These are phyloP conservation scores for Diospyros kaki DNA, from an alignment of 148 eudicot genomes.

Conservation along the genomic window DNA sequence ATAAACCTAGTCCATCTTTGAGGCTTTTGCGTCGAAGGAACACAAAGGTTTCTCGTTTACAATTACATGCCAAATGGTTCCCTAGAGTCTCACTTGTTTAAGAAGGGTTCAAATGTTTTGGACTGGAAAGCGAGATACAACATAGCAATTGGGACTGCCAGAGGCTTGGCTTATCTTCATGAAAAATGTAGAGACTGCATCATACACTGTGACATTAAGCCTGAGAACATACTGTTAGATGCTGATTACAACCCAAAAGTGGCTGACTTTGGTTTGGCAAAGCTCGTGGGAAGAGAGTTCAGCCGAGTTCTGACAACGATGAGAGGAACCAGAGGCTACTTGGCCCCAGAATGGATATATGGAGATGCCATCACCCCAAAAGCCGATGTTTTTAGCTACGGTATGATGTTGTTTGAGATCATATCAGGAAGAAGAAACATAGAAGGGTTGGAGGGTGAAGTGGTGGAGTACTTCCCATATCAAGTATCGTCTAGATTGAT, in stretches of 20 bases:
- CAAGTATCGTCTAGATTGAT: slow-evolving; percentile 29
- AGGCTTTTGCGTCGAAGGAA: slow-evolving; percentile 47
- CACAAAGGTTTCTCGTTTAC: slow-evolving; percentile 37
- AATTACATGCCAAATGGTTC: slow-evolving; percentile 51
- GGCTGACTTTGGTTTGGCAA: slow-evolving; percentile 41
- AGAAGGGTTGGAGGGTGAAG: slow-evolving; percentile 26
- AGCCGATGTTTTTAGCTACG: slow-evolving; percentile 40
- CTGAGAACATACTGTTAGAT: slow-evolving; percentile 9
- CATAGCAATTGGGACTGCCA: slow-evolving; percentile 38
- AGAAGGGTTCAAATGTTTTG: neutral
- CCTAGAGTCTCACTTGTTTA: slow-evolving; percentile 35
- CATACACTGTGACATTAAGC: slow-evolving; percentile 40
- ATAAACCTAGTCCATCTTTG: slow-evolving; percentile 52
- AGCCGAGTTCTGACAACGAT: slow-evolving; percentile 34
- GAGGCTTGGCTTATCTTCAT: slow-evolving; percentile 37
- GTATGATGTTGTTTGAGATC: slow-evolving; percentile 41
- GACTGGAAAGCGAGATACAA: slow-evolving; percentile 42
- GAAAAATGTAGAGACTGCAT: slow-evolving; percentile 9
- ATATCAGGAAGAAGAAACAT: slow-evolving; percentile 33
- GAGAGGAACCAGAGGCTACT: slow-evolving; percentile 41
- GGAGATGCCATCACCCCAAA: slow-evolving; percentile 34
- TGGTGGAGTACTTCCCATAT: slow-evolving; percentile 31
- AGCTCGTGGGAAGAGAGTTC: slow-evolving; percentile 37
- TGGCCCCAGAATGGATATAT: slow-evolving; percentile 41
- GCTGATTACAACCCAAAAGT: slow-evolving; percentile 26